Evolutionary conservation across 2,329 filamentous ascomycete species (phyloP), one percentile per base, ranked within the genome.

Genomic region (Dactylellina parvicollis): DNA sequence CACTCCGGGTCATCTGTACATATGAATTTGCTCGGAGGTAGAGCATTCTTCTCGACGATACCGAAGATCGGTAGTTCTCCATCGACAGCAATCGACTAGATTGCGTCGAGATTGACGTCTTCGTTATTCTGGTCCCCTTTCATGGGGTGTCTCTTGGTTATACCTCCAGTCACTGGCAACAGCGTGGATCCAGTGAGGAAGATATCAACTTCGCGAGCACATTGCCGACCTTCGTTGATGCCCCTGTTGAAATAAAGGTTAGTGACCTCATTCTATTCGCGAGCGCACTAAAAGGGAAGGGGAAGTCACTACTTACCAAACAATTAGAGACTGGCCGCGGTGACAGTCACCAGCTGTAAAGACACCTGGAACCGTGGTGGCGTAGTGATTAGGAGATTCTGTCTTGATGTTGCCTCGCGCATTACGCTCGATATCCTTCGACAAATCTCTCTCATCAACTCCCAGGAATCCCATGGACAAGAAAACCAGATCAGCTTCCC

Each of bases 381-480:
- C 86, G 82, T 97, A 97, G 80, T 93, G 89, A 16, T 61, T 65
- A 77, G 92, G 92, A 59, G 90, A 85, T 28, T 92, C 85, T 7
- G 94, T 97, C 89, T 97, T 97, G 83, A 97, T 89, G 81, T 97
- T 98, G 87, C 96, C 96, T 79, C 94, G 89, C 57, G 87, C 86
- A 80, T 98, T 94, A 81, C 92, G 92, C 83, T 97, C 93, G 75
- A 98, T 89, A 40, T 90, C 86, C n/a, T 92, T 89, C 55, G 91
- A 92, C 40, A 97, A 86, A 38, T 96, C 88, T 76, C 92, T 90
- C 77, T 91, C 91, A 83, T 98, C 94, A 4, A 93, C 93, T 8
- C 94, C 94, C 75, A 97, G 83, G 89, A 98, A 98, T 80, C 94
- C 94, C 94, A 98, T 97, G 56, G 94, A 96, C 52, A 98, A 85